These are phyloP conservation scores for Inonotus hispidus DNA, from an alignment of 1,284 basidiomycete genomes.

Conservation along the genomic window DNA sequence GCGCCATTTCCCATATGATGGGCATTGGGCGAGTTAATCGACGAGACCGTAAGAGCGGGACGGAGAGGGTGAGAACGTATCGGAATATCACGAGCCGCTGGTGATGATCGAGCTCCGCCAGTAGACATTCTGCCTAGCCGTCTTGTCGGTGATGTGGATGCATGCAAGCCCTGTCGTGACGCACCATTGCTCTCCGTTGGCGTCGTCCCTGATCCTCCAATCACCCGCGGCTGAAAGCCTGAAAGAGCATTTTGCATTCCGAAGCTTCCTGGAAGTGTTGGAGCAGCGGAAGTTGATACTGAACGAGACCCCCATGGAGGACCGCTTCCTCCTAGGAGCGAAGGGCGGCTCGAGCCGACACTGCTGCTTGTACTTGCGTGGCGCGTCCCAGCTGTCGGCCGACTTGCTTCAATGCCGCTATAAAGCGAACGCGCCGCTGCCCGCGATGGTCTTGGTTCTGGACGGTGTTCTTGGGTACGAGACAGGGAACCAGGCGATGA, in stretches of 20 bases:
- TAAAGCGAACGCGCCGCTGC: conserved; percentile 6
- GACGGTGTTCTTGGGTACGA: not conserved
- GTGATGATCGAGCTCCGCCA: not conserved
- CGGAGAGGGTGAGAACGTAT: not conserved
- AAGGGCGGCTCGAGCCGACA: conserved; percentile 1
- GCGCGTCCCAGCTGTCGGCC: conserved; percentile 1
- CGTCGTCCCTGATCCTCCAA: conserved; percentile 6
- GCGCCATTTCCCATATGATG: conserved; percentile 9
- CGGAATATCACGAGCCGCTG: conserved; percentile 4
- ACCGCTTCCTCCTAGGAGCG: conserved; percentile 16
- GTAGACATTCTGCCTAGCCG: not conserved
- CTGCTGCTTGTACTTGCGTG: conserved; percentile 11
- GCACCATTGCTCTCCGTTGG: conserved; percentile 1
- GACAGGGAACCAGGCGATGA: not conserved
- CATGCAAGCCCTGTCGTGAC: conserved; percentile 5
- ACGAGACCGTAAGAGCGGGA: not conserved
- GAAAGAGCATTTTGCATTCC: conserved; percentile 6
- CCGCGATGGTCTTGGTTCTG: conserved; percentile 1
- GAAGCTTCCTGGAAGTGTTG: conserved; percentile 2
- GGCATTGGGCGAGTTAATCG: conserved; percentile 1
- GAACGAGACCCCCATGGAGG: conserved; percentile 11
- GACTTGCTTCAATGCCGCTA: conserved; percentile 9
- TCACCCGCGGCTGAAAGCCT: conserved; percentile 16
- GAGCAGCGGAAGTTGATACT: conserved; percentile 12
- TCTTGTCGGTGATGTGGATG: conserved; percentile 11